These are phyloP conservation scores for Trichosporon sp. DNA, from an alignment of 1,284 basidiomycete species.

Conservation along the genomic window DNA sequence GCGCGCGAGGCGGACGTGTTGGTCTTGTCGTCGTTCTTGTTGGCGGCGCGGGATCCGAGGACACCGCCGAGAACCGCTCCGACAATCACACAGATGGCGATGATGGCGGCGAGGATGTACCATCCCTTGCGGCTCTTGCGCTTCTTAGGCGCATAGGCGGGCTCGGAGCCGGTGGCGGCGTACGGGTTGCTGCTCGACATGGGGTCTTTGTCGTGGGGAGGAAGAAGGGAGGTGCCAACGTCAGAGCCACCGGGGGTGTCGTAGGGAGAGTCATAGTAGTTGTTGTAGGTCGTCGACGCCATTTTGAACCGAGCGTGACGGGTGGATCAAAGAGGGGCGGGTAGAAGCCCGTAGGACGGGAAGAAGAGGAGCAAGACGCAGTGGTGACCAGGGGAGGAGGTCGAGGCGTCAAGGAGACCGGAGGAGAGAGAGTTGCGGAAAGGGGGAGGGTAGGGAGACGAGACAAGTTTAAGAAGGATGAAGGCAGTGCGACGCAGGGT, in stretches of 20 bases:
- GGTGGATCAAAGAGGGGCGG: neutral
- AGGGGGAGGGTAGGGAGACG: neutral
- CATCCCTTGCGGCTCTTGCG: conserved; percentile 48
- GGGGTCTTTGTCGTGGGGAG: conserved; percentile 33
- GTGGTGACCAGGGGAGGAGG: neutral
- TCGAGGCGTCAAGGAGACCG: neutral
- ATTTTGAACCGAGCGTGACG: neutral
- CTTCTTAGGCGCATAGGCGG: conserved; percentile 20
- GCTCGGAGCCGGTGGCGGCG: conserved; percentile 27
- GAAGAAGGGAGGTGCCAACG: conserved; percentile 14
- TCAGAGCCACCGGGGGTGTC: neutral
- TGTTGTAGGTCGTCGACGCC: neutral
- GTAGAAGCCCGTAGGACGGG: conserved; percentile 1
- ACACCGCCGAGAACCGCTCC: conserved; percentile 75
- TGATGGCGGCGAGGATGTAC: conserved; percentile 37
- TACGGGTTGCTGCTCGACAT: conserved; percentile 43
- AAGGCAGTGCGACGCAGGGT: neutral
- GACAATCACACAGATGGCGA: conserved; percentile 63
- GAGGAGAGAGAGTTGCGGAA: conserved; percentile 7
- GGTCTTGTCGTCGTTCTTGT: conserved; percentile 52
- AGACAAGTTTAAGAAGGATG: conserved; percentile 1
- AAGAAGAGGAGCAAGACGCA: neutral
- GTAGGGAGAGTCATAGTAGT: neutral
- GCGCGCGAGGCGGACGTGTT: conserved; percentile 57
- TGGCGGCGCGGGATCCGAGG: conserved; percentile 57